Conservation (phyloP, 1,139 yeast genomes). For the Protomyces inouyei region DNA sequence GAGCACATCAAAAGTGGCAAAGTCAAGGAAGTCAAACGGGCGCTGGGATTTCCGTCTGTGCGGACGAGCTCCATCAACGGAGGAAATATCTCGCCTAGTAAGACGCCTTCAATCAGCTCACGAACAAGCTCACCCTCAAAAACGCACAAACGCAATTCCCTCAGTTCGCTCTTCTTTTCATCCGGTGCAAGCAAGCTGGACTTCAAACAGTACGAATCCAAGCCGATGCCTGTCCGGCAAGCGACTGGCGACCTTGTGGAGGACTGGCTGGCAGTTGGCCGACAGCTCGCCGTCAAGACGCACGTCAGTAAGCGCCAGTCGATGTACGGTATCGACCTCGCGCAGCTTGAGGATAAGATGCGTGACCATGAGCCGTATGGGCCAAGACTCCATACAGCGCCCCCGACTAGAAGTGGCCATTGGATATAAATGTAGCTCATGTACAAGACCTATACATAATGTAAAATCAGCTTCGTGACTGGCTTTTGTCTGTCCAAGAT, state of each 20-base stretch:
- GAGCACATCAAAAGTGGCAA: not conserved
- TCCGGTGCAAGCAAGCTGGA: not conserved
- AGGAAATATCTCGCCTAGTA: not conserved
- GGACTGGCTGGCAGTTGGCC: constrained; percentile 16
- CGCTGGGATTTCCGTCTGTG: constrained; percentile 5
- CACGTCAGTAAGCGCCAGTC: not conserved
- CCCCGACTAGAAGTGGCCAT: not conserved
- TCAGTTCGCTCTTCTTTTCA: not conserved
- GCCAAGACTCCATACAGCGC: not conserved
- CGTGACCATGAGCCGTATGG: not conserved
- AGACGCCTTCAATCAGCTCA: not conserved
- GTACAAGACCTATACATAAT: no score
- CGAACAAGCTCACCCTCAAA: not conserved
- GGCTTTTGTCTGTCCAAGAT: not conserved
- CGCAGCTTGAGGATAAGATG: not conserved
- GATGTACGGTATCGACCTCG: not conserved
- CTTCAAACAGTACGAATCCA: not conserved
- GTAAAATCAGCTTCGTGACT: not conserved
- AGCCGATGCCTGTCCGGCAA: not conserved
- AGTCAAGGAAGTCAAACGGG: constrained; percentile 4
- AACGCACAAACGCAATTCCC: not conserved
- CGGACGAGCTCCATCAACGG: not conserved
- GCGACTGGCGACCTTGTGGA: constrained; percentile 8
- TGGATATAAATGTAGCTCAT: not conserved
- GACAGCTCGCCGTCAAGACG: not conserved